These are phyloP conservation scores for Fraxinus angustifolia DNA, from an alignment of 305 asterid genomes.

Conservation along the genomic window DNA sequence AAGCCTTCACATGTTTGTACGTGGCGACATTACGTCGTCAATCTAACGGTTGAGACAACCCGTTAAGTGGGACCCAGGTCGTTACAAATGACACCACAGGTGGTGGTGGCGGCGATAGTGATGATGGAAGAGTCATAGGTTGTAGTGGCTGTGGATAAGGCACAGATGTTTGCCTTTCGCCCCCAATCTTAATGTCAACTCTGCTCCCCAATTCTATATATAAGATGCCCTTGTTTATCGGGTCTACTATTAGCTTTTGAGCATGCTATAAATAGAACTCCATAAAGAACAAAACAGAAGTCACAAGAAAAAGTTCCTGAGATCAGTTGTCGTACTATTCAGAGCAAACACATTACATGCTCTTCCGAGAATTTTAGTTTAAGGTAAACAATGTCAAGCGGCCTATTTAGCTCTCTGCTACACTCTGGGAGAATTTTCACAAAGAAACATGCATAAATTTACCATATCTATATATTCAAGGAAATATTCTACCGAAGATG, in stretches of 20 bases:
- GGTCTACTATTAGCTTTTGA: constrained; percentile 1
- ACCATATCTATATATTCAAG: background rate
- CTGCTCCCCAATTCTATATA: constrained; percentile 42
- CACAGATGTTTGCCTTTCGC: constrained; percentile 34
- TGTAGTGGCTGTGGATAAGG: constrained; percentile 40
- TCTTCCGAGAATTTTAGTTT: background rate
- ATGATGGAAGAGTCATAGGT: constrained; percentile 34
- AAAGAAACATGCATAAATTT: background rate
- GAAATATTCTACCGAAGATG: background rate
- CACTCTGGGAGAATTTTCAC: constrained; percentile 10
- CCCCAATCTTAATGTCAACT: constrained; percentile 36
- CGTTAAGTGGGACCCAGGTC: no score
- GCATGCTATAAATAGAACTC: background rate
- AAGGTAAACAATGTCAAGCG: constrained; percentile 15
- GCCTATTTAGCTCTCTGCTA: background rate
- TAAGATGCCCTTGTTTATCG: constrained; percentile 7
- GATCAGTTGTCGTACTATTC: background rate
- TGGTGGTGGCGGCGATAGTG: constrained; percentile 29
- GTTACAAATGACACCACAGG: constrained; percentile 33
- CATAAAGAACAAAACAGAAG: constrained; percentile 13
- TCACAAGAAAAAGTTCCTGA: background rate
- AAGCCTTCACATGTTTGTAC: background rate
- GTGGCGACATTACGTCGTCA: no score
- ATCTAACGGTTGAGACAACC: no score
- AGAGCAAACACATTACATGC: background rate